Percentiles rank a stretch among this genome's conserved stretches.
Evolutionary conservation across 441 rosid species (phyloP).

Genomic region (Biscutella laevigata): DNA sequence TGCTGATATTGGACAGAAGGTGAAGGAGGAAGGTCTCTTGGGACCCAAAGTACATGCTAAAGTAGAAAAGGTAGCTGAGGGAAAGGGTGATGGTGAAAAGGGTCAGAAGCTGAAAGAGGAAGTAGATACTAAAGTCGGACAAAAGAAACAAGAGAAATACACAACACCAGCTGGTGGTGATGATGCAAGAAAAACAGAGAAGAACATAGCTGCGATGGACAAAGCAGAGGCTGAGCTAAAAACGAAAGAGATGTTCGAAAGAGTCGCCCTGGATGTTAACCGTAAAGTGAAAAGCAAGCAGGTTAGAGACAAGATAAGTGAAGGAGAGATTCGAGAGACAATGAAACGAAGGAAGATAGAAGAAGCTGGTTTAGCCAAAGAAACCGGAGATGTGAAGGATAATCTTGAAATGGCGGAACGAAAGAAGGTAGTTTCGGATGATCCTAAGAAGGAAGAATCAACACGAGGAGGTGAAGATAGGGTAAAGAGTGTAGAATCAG

Average conservation of each 20-base stretch:
- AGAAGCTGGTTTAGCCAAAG: constrained; percentile 11
- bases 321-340: not conserved
- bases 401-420: not conserved
- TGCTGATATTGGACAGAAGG: not conserved
- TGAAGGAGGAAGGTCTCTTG: not conserved
- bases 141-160: not conserved
- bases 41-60: not conserved
- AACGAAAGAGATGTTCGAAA: constrained; percentile 3
- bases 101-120: constrained; percentile 9
- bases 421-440: no score
- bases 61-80: not conserved
- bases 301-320: not conserved
- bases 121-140: not conserved
- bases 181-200: constrained; percentile 4
- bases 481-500: no score
- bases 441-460: no score
- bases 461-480: no score
- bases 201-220: not conserved
- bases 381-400: not conserved
- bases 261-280: not conserved
- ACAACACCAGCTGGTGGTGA: not conserved
- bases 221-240: not conserved
- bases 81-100: constrained; percentile 3
- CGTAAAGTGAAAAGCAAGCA: not conserved
- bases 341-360: not conserved